Percentiles rank a stretch among this genome's conserved stretches.
Conservation (phyloP, 306 rosid species). For the Dicorynia guianensis region DNA sequence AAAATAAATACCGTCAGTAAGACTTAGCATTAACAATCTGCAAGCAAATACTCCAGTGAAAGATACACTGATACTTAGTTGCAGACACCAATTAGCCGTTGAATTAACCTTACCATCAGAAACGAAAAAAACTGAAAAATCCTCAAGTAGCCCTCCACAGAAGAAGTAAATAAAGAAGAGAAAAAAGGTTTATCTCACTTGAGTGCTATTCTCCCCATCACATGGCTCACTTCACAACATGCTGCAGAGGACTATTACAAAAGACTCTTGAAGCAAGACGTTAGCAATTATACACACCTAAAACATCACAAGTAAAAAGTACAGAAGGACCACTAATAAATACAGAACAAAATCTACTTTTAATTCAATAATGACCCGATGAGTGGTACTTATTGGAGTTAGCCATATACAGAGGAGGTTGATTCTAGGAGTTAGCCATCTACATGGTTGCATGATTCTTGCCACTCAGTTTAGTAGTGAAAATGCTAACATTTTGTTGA, state of each 20-base stretch:
- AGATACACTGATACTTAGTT: no score
- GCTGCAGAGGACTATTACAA: not conserved
- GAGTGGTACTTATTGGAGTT: not conserved
- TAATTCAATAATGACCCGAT: not conserved
- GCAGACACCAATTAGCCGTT: not conserved
- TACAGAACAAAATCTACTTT: conserved; percentile 5
- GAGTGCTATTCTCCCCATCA: conserved; percentile 1
- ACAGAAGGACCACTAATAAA: not conserved
- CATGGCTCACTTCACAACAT: not conserved
- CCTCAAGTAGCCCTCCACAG: not conserved
- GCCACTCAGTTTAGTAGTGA: not conserved
- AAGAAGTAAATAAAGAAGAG: not conserved
- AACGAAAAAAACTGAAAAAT: conserved; percentile 1
- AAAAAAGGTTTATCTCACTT: not conserved
- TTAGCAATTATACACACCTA: not conserved
- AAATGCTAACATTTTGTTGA: not conserved
- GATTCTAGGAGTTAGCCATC: not conserved
- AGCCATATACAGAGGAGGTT: not conserved
- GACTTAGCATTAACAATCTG: not conserved
- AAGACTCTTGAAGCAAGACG: conserved; percentile 8
- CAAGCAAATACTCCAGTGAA: not conserved
- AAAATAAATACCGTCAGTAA: not conserved
- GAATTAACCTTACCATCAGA: not conserved
- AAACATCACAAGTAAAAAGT: not conserved
- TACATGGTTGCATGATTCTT: not conserved